Conservation (phyloP, 2,329 filamentous ascomycete species). For the Aspergillus unguis region DNA sequence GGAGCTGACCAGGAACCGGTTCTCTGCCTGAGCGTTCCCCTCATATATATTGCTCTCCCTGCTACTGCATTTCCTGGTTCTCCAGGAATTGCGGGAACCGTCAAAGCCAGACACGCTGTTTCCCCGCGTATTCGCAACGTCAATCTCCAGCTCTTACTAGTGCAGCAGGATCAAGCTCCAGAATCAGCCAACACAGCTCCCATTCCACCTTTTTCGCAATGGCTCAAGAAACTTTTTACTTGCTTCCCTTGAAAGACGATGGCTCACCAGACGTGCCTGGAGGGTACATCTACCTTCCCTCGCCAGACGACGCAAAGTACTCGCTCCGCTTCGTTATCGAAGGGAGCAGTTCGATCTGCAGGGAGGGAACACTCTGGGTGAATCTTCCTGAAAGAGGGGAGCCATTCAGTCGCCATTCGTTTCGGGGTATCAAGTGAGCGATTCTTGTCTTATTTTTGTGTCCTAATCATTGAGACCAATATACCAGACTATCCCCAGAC, state of each 20-base stretch:
- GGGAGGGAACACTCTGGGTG: conserved; percentile 91
- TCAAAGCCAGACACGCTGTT: background rate
- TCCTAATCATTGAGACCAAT: conserved; percentile 16
- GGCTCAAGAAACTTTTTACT: conserved; percentile 49
- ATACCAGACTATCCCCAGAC: conserved; percentile 69
- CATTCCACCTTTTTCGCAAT: background rate
- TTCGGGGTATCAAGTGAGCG: conserved; percentile 82
- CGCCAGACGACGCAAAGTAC: conserved; percentile 69
- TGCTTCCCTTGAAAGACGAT: conserved; percentile 86
- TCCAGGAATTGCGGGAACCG: background rate
- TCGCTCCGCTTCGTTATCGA: conserved; percentile 85
- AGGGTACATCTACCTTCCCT: conserved; percentile 86
- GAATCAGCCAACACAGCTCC: background rate
- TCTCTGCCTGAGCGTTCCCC: conserved; percentile 4
- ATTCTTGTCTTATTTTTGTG: background rate
- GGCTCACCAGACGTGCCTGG: conserved; percentile 86
- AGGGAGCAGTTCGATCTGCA: conserved; percentile 91
- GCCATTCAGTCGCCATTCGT: conserved; percentile 72
- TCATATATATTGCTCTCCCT: background rate
- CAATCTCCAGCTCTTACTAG: conserved; percentile 1
- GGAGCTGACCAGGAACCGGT: conserved; percentile 16
- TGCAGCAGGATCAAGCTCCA: background rate
- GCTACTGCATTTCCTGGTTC: background rate
- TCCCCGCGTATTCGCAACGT: background rate
- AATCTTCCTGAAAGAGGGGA: conserved; percentile 80